Evolutionary conservation across 1,284 basidiomycete species (phyloP).

Genomic region (Veloporphyrellus conicus): DNA sequence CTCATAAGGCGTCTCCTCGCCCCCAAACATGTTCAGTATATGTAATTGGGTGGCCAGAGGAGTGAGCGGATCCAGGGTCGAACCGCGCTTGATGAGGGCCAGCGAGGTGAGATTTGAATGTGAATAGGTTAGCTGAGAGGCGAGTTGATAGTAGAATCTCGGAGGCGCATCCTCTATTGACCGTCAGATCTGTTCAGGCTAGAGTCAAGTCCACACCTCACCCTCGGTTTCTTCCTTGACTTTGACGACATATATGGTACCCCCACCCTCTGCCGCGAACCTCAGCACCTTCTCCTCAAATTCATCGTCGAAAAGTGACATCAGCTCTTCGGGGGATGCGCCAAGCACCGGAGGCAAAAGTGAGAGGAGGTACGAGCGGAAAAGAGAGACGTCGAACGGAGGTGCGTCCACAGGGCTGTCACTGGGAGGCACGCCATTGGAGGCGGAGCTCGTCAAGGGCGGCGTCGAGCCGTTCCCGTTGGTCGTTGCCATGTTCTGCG

Average conservation of each 20-base stretch:
- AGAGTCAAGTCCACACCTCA: conserved; percentile 32
- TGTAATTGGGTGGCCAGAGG: conserved; percentile 87
- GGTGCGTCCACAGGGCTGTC: conserved; percentile 29
- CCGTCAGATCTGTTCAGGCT: conserved; percentile 11
- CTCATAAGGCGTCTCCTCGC: conserved; percentile 90
- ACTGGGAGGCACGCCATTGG: conserved; percentile 23
- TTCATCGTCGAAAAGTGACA: conserved; percentile 66
- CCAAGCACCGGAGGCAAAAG: conserved; percentile 75
- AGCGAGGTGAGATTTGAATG: conserved; percentile 80
- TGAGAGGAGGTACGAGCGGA: conserved; percentile 62
- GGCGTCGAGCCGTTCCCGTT: conserved; percentile 27
- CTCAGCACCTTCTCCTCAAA: conserved; percentile 70
- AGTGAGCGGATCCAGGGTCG: conserved; percentile 73
- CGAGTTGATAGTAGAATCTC: conserved; percentile 66
- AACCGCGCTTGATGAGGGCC: conserved; percentile 90
- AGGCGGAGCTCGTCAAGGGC: conserved; percentile 26
- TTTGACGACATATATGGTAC: conserved; percentile 76
- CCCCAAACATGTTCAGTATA: conserved; percentile 88
- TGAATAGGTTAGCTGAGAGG: conserved; percentile 75
- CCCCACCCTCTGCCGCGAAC: conserved; percentile 70
- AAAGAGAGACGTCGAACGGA: conserved; percentile 58
- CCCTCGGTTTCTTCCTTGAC: conserved; percentile 67
- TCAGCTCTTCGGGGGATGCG: conserved; percentile 57
- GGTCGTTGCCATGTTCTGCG: conserved; percentile 21
- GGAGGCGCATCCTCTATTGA: conserved; percentile 55